phyloP scores from a whole-genome alignment of 805 yeast genomes.

The Candida piceae region DNA sequence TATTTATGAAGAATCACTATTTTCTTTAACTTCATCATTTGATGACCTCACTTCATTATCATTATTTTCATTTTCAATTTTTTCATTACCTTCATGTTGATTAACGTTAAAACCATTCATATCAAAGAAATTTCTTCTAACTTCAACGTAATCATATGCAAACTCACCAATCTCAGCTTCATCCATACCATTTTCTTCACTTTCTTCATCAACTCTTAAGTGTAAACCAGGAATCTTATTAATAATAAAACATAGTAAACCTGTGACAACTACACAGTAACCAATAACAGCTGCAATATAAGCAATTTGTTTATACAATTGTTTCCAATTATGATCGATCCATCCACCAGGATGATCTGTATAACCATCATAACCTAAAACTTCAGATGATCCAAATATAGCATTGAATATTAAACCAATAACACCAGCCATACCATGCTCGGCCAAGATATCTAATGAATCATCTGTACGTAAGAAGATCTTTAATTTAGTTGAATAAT shows the following conservation, averaged over 20 bases:
- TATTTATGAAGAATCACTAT: no score
- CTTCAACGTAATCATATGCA: slow-evolving; percentile 98
- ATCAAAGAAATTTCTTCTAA: slow-evolving; percentile 80
- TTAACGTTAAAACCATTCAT: slow-evolving; percentile 13
- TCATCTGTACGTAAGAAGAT: slow-evolving; percentile 81
- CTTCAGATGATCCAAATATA: slow-evolving; percentile 79
- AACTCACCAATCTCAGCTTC: slow-evolving; percentile 98
- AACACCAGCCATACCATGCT: slow-evolving; percentile 96
- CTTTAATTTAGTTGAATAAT: slow-evolving; percentile 84
- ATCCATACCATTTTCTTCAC: slow-evolving; percentile 86
- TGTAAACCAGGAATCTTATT: slow-evolving; percentile 77
- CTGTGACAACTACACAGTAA: slow-evolving; percentile 72
- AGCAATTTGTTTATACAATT: slow-evolving; percentile 85
- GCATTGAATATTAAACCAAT: slow-evolving; percentile 88
- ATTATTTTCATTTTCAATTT: not conserved
- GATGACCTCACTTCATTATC: not conserved
- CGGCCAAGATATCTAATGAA: slow-evolving; percentile 93
- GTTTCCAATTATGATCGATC: slow-evolving; percentile 86
- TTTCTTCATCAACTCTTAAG: slow-evolving; percentile 76
- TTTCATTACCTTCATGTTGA: not conserved
- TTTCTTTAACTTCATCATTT: no score
- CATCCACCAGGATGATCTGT: slow-evolving; percentile 89
- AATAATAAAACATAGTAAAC: slow-evolving; percentile 66
- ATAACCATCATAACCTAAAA: slow-evolving; percentile 84
- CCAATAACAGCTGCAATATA: slow-evolving; percentile 71